Conservation (phyloP, 2,329 filamentous ascomycete species). For the Fusarium hainanense region DNA sequence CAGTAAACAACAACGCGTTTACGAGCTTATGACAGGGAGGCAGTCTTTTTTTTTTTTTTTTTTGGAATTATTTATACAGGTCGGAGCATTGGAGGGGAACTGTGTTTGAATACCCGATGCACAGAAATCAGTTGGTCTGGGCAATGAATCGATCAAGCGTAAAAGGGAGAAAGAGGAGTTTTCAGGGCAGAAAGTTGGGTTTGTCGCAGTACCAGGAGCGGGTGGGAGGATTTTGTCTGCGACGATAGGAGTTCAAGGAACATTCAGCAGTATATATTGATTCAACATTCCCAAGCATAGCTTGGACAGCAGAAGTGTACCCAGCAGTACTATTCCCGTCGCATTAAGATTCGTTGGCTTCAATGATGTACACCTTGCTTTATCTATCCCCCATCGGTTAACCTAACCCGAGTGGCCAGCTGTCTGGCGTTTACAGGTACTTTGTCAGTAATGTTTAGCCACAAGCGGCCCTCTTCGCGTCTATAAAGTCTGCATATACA, state of each 20-base stretch:
- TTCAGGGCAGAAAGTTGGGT: neutral
- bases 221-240: neutral
- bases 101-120: constrained; percentile 33
- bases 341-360: neutral
- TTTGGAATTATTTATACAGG: constrained; percentile 28
- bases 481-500: neutral
- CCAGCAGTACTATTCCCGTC: neutral
- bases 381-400: no score
- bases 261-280: constrained; percentile 11
- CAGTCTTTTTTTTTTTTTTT: constrained; percentile 2
- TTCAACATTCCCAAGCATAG: neutral
- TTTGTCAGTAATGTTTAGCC: neutral
- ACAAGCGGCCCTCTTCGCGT: neutral
- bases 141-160: neutral
- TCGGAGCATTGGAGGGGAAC: constrained; percentile 22
- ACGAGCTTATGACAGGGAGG: constrained; percentile 24
- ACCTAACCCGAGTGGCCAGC: neutral
- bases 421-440: neutral
- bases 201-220: neutral
- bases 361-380: neutral
- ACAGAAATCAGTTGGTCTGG: neutral
- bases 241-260: constrained; percentile 17
- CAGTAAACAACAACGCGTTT: constrained; percentile 27
- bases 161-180: constrained; percentile 1
- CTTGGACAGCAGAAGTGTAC: neutral